These are phyloP conservation scores for Paraphoma sp. DNA, from an alignment of 2,329 filamentous ascomycete genomes.

Conservation along the genomic window DNA sequence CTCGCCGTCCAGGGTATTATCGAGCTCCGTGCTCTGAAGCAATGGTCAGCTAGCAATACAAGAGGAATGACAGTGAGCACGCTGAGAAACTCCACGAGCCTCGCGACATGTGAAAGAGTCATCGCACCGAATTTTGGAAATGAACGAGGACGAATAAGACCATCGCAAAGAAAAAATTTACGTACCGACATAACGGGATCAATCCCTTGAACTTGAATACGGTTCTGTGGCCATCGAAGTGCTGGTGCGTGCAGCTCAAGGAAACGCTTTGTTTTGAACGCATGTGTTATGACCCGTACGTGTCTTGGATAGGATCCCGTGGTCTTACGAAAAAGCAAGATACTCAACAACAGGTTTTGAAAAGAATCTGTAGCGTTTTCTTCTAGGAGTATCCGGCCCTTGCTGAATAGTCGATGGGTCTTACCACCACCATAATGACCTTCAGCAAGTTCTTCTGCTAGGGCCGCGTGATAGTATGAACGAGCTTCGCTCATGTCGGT, in stretches of 20 bases:
- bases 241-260: constrained; percentile 49
- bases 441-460: constrained; percentile 30
- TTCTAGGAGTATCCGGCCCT: constrained; percentile 64
- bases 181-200: constrained; percentile 50
- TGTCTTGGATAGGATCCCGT: constrained; percentile 50
- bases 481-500: constrained; percentile 44
- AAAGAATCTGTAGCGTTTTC: constrained; percentile 82
- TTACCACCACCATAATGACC: constrained; percentile 33
- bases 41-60: too few relatives aligned
- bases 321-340: constrained; percentile 61
- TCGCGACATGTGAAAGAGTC: too few relatives aligned
- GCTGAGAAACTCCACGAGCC: too few relatives aligned
- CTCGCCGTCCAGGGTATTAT: constrained; percentile 47
- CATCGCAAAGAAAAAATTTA: not conserved
- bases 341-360: constrained; percentile 80
- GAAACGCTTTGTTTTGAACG: constrained; percentile 55
- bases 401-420: constrained; percentile 39
- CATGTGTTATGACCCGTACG: constrained; percentile 55
- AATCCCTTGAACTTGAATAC: constrained; percentile 53
- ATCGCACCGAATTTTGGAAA: too few relatives aligned
- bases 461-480: constrained; percentile 44
- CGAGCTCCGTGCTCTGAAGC: constrained; percentile 32
- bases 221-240: constrained; percentile 51
- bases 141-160: too few relatives aligned
- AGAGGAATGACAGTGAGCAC: too few relatives aligned